Conservation (phyloP, 2,329 filamentous ascomycete genomes). For the Zymoseptoria pseudotritici region DNA sequence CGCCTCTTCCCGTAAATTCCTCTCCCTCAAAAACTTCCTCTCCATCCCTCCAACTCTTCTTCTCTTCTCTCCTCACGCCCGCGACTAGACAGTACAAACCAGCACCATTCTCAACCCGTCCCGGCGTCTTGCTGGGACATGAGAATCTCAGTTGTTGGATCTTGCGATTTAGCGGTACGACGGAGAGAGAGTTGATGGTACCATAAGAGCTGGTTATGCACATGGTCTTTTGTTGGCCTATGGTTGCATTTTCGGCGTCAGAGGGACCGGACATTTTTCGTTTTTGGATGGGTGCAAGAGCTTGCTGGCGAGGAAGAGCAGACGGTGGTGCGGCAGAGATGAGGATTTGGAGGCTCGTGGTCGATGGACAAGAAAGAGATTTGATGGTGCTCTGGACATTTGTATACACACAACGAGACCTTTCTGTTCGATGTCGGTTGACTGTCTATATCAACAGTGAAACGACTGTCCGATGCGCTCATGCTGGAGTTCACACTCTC, state of each 20-base stretch:
- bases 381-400: too few species aligned
- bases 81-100: slow-evolving; percentile 13
- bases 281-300: too few species aligned
- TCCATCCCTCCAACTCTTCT: not conserved
- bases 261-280: slow-evolving; percentile 7
- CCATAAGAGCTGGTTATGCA: slow-evolving; percentile 16
- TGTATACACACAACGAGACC: too few species aligned
- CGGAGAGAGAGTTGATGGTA: slow-evolving; percentile 6
- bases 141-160: slow-evolving; percentile 7
- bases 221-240: not conserved
- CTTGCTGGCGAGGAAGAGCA: too few species aligned
- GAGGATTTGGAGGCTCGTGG: too few species aligned
- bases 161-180: slow-evolving; percentile 12
- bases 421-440: too few species aligned
- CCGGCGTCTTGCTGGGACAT: slow-evolving; percentile 4
- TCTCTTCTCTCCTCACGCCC: not conserved
- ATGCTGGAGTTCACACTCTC: too few species aligned
- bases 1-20: not conserved
- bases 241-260: slow-evolving; percentile 13
- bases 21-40: not conserved
- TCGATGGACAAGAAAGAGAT: too few species aligned
- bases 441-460: too few species aligned
- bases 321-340: too few species aligned
- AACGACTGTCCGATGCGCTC: too few species aligned
- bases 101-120: slow-evolving; percentile 4